Evolutionary conservation across 768 basidiomycete species (phyloP), one percentile per base, ranked within the genome.

Genomic region (Rhodosporidiobolus sp.): DNA sequence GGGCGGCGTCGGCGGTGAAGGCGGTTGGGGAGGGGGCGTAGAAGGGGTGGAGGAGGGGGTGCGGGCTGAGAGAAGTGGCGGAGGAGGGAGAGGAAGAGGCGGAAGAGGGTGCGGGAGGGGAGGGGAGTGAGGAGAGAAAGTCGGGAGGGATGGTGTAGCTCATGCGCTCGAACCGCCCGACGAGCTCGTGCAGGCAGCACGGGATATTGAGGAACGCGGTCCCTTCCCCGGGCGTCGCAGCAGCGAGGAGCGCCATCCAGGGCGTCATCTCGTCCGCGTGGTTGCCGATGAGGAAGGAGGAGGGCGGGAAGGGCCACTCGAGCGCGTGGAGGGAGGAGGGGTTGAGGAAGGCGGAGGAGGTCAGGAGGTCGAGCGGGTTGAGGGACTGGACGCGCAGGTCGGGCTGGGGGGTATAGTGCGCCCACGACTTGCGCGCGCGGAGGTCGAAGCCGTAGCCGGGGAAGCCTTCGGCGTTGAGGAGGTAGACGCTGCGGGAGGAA

Each of bases 241-340:
- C 87, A 0, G 93, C 86, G 10, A 96, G 82, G 2, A 96, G 85
- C 0, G 95, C 92, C 0, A 93, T 80, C 94, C 94, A 98, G 0
- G 95, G 95, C 32, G 94, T 94, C 26, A 98, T 84, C 77, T 98
- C 95, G 82, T 98, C 95, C 0, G 94, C 90, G 80, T 98, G 95
- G 82, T 97, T 97, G 16, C 91, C 93, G 61, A 98, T 90, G 68
- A 98, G 81, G 82, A 96, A 98, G 5, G 84, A 81, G 1, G 84
- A 87, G 0, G 83, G 82, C 14, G 78, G 78, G 62, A 87, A 79
- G 5, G 59, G 24, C 45, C 54, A 69, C 1, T 20, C 54, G 26
- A 5, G 50, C 4, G 28, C 52, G 28, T 2, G 30, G 43, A 26
- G 30, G 32, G 11, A 4, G 7, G 32, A 63, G 30, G 62, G 57